Base-by-base conservation (phyloP, 2,329 filamentous ascomycete species). In the Teratosphaeria nubilosa region DNA sequence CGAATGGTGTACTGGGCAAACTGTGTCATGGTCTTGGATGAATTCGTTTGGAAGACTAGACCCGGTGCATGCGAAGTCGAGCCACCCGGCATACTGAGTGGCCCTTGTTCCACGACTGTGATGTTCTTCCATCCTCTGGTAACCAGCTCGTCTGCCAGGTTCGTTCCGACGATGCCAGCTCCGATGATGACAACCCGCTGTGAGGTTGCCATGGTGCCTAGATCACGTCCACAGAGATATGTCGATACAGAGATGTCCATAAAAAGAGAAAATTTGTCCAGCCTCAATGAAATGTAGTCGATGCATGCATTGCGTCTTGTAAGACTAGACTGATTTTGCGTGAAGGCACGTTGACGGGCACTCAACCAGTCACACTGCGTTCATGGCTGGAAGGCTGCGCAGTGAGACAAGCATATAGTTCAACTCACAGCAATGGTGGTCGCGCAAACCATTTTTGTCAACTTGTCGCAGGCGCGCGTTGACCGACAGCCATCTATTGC, bases 61-160 rank as follows among this genome's bases (percentile, higher is more conserved):
- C 83, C 83, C 0, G 83, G 83, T 4, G 83, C 83, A 62, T 86
- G 83, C 6, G 83, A 86, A 6, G 84, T 86, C 30, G 84, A 86
- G 51, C 83, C 83, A 27, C 84, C 83, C 0, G 83, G 83, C 77
- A 86, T 80, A 59, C 76, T 72, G 62, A 86, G 68, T 2, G 83
- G 83, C 0, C 83, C 83, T 69, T 86, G 83, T 62, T 86, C 83
- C 61, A 86, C 72, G 54, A 86, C 83, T 20, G 83, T 86, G 68
- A 86, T 83, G 68, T 85, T 71, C 56, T 69, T 78, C 82, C 83
- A 86, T 74, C 84, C 84, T 65, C 82, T 78, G 25, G 76, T 75
- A 63, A 83, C 76, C 65, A 86, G 77, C 75, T 86, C 83, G 64
- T 86, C 83, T 54, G 83, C 83, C 54, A 86, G 71, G 60, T 86